Evolutionary conservation across 1,139 yeast species (phyloP), one percentile per base, ranked within the genome.

Genomic region (Pichia norvegensis): DNA sequence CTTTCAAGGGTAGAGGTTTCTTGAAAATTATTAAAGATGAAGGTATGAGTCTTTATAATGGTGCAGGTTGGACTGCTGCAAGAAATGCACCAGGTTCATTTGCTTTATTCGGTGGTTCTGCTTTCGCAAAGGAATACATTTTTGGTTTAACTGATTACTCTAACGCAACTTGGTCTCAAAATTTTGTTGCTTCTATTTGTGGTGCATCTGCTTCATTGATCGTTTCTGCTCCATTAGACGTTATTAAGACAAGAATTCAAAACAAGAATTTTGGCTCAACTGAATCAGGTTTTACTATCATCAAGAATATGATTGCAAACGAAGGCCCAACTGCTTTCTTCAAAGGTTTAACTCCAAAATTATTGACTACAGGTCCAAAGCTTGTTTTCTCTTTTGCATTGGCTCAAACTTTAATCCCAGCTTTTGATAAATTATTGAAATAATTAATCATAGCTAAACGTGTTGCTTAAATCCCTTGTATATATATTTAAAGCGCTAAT

Each of bases 1-100:
- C 98, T 22, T 92, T 92, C 78, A 83, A 81, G 67, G 99, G 99
- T 59, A 85, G 98, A 73, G 97, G 98, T 11, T 88, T 92, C 70
- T 52, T 88, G 54, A 84, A 78, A 68, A 87, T 92, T 59, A 64
- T 92, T 54, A 64, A 74, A 46, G 98, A 92, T 63, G 98, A 94
- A 70, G 98, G 98, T 21, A 76, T 87, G 52, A 46, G 52, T 10
- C 74, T 92, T 60, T 92, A 92, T 73, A 78, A 97, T 66, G 99
- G 99, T 56, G 90, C 97, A 95, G 97, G 97, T 49, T 92, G 99
- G 99, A 92, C 99, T 52, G 95, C 95, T 58, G 99, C 99, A 43
- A 82, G 99, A 77, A 92, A 92, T 65, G 97, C 97, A 4, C 99
- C 99, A 36, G 99, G 99, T 48, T 87, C 97, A 3, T 92, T 92